Percentiles rank a stretch among this genome's conserved stretches.
Evolutionary conservation across 83 land plant species (phyloP).

Genomic region (Picea mariana): DNA sequence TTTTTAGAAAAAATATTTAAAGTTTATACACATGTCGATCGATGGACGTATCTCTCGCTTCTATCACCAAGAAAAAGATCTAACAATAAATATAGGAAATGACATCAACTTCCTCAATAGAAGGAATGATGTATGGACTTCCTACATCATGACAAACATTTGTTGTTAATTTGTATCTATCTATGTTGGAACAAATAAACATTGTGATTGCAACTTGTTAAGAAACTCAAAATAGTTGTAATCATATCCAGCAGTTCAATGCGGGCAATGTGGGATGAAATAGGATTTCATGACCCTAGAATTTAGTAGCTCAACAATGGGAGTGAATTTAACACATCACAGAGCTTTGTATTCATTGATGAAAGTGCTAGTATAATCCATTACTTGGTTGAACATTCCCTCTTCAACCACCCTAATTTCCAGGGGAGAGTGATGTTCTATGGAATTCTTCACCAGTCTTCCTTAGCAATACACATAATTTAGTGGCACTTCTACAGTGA

Average conservation of each 20-base stretch:
- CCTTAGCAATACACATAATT: conserved; percentile 66
- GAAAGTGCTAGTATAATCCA: conserved; percentile 78
- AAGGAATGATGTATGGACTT: too few relatives aligned
- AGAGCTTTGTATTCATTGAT: conserved; percentile 87
- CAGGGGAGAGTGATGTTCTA: conserved; percentile 60
- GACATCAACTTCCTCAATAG: too few relatives aligned
- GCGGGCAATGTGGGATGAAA: conserved; percentile 67
- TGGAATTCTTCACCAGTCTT: conserved; percentile 47
- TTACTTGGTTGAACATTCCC: conserved; percentile 70
- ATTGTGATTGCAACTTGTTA: too few relatives aligned
- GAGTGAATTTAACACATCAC: conserved; percentile 52
- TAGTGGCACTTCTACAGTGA: conserved; percentile 63
- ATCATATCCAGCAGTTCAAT: conserved; percentile 35
- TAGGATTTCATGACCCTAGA: conserved; percentile 32
- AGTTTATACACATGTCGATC: too few relatives aligned
- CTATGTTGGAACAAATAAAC: too few relatives aligned
- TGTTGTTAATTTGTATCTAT: too few relatives aligned
- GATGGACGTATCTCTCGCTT: too few relatives aligned
- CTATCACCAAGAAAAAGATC: too few relatives aligned
- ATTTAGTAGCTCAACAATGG: conserved; percentile 55
- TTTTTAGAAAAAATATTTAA: too few relatives aligned
- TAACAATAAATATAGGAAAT: too few relatives aligned
- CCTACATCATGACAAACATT: too few relatives aligned
- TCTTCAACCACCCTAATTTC: conserved; percentile 71
- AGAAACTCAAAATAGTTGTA: too few relatives aligned